Percentiles rank a stretch among this genome's conserved stretches.
phyloP scores from a whole-genome alignment of 441 rosid species.

The Populus hybrid region DNA sequence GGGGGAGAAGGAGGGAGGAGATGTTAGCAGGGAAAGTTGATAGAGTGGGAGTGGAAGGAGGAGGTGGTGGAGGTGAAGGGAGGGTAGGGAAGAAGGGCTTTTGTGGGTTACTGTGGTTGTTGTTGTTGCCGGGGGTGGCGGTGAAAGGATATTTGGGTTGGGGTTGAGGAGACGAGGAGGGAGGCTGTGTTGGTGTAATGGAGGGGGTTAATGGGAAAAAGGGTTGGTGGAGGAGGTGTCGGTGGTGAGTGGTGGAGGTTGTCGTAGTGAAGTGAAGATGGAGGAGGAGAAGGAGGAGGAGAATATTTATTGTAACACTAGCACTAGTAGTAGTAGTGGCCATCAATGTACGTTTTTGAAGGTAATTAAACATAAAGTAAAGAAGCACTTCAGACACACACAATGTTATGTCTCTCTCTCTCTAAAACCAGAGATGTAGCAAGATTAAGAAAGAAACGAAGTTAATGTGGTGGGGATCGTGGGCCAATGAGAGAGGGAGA shows the following conservation, averaged over 20 bases:
- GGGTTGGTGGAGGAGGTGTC: slow-evolving; percentile 41
- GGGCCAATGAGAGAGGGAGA: slow-evolving; percentile 1
- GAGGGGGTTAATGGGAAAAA: slow-evolving; percentile 35
- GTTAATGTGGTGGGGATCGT: background rate
- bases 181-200: slow-evolving; percentile 32
- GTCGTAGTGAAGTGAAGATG: slow-evolving; percentile 20
- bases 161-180: slow-evolving; percentile 26
- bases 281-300: slow-evolving; percentile 12
- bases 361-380: background rate
- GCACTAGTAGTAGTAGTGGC: background rate
- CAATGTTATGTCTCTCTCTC: background rate
- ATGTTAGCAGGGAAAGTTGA: slow-evolving; percentile 83
- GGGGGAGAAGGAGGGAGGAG: slow-evolving; percentile 49
- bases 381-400: background rate
- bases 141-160: slow-evolving; percentile 56
- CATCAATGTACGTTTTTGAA: background rate
- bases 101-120: slow-evolving; percentile 22
- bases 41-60: slow-evolving; percentile 39
- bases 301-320: background rate
- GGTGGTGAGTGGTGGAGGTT: slow-evolving; percentile 35
- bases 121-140: slow-evolving; percentile 29
- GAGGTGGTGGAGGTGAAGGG: slow-evolving; percentile 37
- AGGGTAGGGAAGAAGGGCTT: slow-evolving; percentile 54
- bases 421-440: background rate
- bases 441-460: background rate